These are phyloP conservation scores for Quercus parvula DNA, from an alignment of 306 rosid species.

Conservation along the genomic window DNA sequence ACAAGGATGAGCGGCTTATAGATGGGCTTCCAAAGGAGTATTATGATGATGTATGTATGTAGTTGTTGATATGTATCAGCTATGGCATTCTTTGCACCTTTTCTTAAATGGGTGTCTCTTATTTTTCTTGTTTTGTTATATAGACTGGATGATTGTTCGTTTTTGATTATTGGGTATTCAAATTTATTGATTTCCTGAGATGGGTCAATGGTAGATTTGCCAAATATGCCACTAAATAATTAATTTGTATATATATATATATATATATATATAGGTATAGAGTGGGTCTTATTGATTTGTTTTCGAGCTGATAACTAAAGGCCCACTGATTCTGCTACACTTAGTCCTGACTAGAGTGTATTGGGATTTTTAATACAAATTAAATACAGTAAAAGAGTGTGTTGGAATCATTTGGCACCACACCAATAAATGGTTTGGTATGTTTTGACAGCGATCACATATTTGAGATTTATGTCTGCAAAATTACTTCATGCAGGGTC, in stretches of 20 bases:
- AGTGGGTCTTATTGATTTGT: background rate
- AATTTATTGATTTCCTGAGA: background rate
- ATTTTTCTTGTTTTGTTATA: background rate
- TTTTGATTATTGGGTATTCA: background rate
- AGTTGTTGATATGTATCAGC: background rate
- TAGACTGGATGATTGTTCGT: background rate
- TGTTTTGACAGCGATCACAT: background rate
- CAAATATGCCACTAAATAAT: background rate
- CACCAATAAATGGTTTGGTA: background rate
- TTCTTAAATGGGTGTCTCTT: background rate
- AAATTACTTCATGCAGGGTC: background rate
- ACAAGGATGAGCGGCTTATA: constrained; percentile 53
- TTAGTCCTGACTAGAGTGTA: background rate
- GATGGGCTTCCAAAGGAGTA: constrained; percentile 88
- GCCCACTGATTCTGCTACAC: background rate
- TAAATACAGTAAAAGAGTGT: too few relatives aligned
- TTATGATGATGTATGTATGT: constrained; percentile 79
- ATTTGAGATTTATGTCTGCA: background rate
- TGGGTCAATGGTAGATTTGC: background rate
- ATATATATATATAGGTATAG: background rate
- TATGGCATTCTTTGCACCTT: background rate
- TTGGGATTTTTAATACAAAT: too few relatives aligned
- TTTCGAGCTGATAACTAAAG: background rate
- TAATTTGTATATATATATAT: background rate
- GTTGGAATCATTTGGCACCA: background rate